These are phyloP conservation scores for Salix koriyanagi DNA, from an alignment of 345 rosid genomes.

Conservation along the genomic window DNA sequence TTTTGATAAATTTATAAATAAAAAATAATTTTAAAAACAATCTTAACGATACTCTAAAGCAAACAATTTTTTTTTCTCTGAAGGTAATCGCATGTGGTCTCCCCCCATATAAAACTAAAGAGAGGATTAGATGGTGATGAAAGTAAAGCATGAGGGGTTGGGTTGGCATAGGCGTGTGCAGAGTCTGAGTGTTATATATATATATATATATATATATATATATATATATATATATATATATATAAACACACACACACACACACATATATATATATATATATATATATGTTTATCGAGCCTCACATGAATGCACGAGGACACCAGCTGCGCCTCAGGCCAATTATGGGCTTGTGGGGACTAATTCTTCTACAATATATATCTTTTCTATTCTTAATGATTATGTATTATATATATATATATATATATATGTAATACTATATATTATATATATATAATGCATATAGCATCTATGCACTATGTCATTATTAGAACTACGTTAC, in stretches of 20 bases:
- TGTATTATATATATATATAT: background rate
- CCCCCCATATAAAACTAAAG: slow-evolving; percentile 10
- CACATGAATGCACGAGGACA: slow-evolving; percentile 54
- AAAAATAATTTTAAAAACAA: too few relatives aligned
- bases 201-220: too few relatives aligned
- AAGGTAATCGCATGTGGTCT: background rate
- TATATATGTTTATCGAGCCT: slow-evolving; percentile 22
- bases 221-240: too few relatives aligned
- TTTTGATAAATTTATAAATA: too few relatives aligned
- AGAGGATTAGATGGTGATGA: slow-evolving; percentile 9
- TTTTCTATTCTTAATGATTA: too few relatives aligned
- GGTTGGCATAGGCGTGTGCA: slow-evolving; percentile 1
- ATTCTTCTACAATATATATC: background rate
- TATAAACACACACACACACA: too few relatives aligned
- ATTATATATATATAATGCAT: background rate
- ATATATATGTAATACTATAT: background rate
- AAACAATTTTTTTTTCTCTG: background rate
- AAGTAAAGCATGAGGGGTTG: slow-evolving; percentile 28
- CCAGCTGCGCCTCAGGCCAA: slow-evolving; percentile 23
- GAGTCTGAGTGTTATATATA: too few relatives aligned
- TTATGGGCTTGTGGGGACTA: slow-evolving; percentile 38
- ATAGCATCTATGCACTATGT: too few relatives aligned
- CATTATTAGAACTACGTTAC: too few relatives aligned
- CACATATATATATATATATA: too few relatives aligned
- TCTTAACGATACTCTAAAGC: too few relatives aligned